Conservation (phyloP, 352 stramenopile species). For the Phytopythium sindhum region DNA sequence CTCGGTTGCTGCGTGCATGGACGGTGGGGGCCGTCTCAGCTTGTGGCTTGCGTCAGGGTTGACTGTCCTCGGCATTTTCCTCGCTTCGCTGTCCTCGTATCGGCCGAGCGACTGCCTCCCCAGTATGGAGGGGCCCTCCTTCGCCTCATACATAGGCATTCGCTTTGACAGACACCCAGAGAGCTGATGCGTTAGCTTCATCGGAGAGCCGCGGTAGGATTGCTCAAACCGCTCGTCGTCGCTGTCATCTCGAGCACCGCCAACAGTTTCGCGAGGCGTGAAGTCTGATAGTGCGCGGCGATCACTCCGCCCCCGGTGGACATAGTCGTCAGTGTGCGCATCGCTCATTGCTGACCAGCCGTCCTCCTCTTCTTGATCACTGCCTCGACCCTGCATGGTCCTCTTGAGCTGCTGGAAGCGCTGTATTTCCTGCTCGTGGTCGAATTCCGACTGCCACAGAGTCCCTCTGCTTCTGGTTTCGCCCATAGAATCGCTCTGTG, state of each 20-base stretch:
- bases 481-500: too few relatives aligned
- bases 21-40: not conserved
- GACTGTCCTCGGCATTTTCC: not conserved
- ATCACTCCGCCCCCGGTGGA: not conserved
- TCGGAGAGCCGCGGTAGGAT: not conserved
- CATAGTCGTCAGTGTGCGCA: not conserved
- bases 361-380: not conserved
- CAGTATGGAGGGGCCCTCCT: not conserved
- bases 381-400: not conserved
- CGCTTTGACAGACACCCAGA: too few relatives aligned
- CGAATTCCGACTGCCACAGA: slow-evolving; percentile 2
- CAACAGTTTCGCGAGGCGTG: not conserved
- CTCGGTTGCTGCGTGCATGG: not conserved
- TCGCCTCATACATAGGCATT: not conserved
- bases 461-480: not conserved
- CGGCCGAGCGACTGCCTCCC: not conserved
- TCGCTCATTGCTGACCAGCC: not conserved
- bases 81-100: not conserved
- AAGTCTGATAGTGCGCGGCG: not conserved
- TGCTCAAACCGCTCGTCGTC: not conserved
- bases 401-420: slow-evolving; percentile 2
- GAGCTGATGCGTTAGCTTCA: not conserved
- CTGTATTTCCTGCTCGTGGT: slow-evolving; percentile 5
- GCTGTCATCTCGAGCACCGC: not conserved
- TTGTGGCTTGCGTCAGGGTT: not conserved